A percentile compares a stretch with the other conserved stretches of the same genome.
These are phyloP conservation scores for Coemansia sp. DNA, from an alignment of 192 early-diverging fungal species.

Conservation along the genomic window DNA sequence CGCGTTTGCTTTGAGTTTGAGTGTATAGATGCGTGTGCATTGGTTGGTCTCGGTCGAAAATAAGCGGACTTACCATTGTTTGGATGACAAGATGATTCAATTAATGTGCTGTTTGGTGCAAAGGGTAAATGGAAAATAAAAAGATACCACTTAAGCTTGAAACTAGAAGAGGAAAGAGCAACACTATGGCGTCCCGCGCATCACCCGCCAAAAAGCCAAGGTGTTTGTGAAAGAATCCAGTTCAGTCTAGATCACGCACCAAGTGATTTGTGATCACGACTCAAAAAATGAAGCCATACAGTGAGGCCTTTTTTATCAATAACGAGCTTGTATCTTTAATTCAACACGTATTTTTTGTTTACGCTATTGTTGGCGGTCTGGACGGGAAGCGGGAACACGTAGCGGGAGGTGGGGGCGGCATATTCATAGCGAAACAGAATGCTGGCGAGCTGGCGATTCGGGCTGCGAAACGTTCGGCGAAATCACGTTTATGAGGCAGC, in stretches of 20 bases:
- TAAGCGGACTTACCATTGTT: conserved; percentile 1
- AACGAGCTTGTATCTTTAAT: background rate
- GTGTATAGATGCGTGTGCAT: background rate
- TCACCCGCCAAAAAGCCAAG: too few species aligned
- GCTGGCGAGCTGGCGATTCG: conserved; percentile 8
- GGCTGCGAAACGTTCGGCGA: conserved; percentile 4
- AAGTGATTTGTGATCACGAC: background rate
- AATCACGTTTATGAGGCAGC: conserved; percentile 6
- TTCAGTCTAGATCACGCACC: background rate
- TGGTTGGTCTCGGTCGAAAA: background rate
- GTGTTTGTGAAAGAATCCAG: background rate
- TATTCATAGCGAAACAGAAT: conserved; percentile 7
- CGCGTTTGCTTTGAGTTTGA: background rate
- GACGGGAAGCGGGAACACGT: too few species aligned
- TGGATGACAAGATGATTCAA: conserved; percentile 6
- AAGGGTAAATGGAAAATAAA: background rate
- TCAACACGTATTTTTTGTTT: background rate
- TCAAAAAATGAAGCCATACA: background rate
- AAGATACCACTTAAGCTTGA: background rate
- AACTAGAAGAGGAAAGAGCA: background rate
- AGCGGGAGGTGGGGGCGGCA: background rate
- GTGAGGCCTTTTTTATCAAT: background rate
- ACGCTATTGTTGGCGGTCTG: background rate
- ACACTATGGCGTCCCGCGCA: too few species aligned
- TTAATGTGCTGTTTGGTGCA: background rate